Evolutionary conservation across 2,329 filamentous ascomycete species (phyloP), one percentile per base, ranked within the genome.

Genomic region (Neonectria hederae): DNA sequence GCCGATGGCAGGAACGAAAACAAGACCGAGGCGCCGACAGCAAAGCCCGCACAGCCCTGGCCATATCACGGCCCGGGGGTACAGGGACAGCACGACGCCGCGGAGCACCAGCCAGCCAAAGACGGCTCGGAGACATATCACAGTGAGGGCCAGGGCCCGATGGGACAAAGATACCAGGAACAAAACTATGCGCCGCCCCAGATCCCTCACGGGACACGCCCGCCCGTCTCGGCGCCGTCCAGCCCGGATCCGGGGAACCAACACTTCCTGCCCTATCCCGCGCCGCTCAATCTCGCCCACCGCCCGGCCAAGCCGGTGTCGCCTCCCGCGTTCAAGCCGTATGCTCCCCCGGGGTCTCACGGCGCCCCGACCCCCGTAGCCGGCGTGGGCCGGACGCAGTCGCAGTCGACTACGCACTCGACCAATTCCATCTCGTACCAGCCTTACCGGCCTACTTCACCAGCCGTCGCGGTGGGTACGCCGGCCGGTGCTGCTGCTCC

Each of bases 1-100:
- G 43, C 45, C 19, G 59, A 58, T 26, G 60, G 9, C 46, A 32
- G 51, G 43, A 32, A 1, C 13, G 45, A 35, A 58, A 65, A 38
- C 24, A 63, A 65, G 45, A 53, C 48, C 6, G 63, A 55, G 13
- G 24, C 17, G 7, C 28, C 46, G 10, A 19, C 35, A 30, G 19
- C 53, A 7, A 56, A 62, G 32, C 46, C 65, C 28, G 56, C 35
- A n/a, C 75, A 77, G 43, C 76, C 77, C 10, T 79, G 77, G 76
- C 69, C 77, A 17, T 79, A 77, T 35, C 72, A 76, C 65, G 75
- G 76, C 3, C 70, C 74, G 6, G 65, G 66, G 53, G 56, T 5
- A 26, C 53, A 54, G 9, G 49, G 26, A 24, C 40, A 54, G 17
- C 54, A 32, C n/a, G 28, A 10, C 28, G 11, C 48, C n/a, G n/a